phyloP scores from a whole-genome alignment of 2,329 filamentous ascomycete genomes.

The Teratosphaeria epicoccoides region DNA sequence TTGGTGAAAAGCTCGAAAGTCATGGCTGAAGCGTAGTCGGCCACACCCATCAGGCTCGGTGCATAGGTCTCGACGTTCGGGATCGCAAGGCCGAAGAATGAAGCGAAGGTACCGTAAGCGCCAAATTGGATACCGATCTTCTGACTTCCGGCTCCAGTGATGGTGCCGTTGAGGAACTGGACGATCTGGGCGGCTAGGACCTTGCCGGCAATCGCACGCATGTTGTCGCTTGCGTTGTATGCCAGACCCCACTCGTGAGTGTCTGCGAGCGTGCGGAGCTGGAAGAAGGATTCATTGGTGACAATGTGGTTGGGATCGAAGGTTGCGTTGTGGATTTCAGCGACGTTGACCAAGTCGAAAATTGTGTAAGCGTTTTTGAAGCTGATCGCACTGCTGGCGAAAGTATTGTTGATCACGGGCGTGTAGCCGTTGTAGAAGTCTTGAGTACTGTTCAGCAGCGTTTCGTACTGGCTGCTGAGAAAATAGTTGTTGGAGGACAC shows the following conservation, averaged over 20 bases:
- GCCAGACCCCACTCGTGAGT: constrained; percentile 72
- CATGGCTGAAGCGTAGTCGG: constrained; percentile 77
- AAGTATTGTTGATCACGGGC: constrained; percentile 44
- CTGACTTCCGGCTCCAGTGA: constrained; percentile 26
- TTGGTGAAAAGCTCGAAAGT: constrained; percentile 62
- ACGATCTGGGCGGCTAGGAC: constrained; percentile 39
- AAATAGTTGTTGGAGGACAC: constrained; percentile 52
- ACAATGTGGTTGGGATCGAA: constrained; percentile 50
- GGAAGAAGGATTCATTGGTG: constrained; percentile 46
- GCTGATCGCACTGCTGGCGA: constrained; percentile 37
- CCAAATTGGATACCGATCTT: constrained; percentile 49
- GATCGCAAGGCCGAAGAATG: constrained; percentile 49
- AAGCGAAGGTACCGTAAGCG: constrained; percentile 50
- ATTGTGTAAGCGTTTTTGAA: constrained; percentile 55
- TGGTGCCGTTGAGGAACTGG: constrained; percentile 34
- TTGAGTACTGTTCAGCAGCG: constrained; percentile 38
- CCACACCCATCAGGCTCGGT: constrained; percentile 60
- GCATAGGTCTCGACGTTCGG: constrained; percentile 38
- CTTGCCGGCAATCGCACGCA: constrained; percentile 38
- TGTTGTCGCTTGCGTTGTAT: constrained; percentile 53
- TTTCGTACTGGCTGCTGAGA: constrained; percentile 38
- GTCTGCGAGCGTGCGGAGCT: constrained; percentile 65
- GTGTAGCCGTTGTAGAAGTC: constrained; percentile 44
- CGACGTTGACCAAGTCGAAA: constrained; percentile 54
- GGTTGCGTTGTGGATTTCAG: constrained; percentile 50